Evolutionary conservation across 306 rosid genomes (phyloP).

Genomic region (Gastrolobium villosum): DNA sequence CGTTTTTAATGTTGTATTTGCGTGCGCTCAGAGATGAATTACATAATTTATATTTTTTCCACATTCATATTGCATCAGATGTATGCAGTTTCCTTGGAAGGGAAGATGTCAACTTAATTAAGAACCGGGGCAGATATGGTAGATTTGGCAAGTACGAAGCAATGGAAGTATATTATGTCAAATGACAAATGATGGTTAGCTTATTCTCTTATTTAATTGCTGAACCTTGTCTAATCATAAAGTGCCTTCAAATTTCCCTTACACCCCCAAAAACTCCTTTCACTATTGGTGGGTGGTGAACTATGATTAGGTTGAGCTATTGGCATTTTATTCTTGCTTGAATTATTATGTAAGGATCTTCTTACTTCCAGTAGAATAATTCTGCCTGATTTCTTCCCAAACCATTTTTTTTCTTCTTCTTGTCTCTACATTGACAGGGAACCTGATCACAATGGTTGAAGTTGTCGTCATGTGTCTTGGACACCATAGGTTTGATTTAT

Average conservation of each 20-base stretch:
- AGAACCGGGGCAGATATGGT: conserved; percentile 28
- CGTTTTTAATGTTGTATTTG: no score
- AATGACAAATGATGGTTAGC: not conserved
- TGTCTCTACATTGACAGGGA: not conserved
- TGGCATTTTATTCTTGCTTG: conserved; percentile 35
- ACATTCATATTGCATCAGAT: not conserved
- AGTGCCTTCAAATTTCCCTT: conserved; percentile 13
- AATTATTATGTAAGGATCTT: conserved; percentile 8
- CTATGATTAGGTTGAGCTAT: not conserved
- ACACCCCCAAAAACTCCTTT: conserved; percentile 17
- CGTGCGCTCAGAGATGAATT: not conserved
- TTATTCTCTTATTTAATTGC: conserved; percentile 12
- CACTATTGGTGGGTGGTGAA: not conserved
- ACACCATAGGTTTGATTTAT: no score
- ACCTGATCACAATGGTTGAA: no score
- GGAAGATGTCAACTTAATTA: not conserved
- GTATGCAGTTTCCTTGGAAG: not conserved
- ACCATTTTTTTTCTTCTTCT: not conserved
- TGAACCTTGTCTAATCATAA: not conserved
- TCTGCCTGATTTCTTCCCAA: not conserved
- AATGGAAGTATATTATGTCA: conserved; percentile 15
- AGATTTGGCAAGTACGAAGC: conserved; percentile 4
- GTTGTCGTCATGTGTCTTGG: no score
- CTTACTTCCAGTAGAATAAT: not conserved
- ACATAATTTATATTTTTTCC: not conserved